Evolutionary conservation across 208 protist genomes (phyloP), one percentile per base, ranked within the genome.

Genomic region (Acanthamoeba sp.): DNA sequence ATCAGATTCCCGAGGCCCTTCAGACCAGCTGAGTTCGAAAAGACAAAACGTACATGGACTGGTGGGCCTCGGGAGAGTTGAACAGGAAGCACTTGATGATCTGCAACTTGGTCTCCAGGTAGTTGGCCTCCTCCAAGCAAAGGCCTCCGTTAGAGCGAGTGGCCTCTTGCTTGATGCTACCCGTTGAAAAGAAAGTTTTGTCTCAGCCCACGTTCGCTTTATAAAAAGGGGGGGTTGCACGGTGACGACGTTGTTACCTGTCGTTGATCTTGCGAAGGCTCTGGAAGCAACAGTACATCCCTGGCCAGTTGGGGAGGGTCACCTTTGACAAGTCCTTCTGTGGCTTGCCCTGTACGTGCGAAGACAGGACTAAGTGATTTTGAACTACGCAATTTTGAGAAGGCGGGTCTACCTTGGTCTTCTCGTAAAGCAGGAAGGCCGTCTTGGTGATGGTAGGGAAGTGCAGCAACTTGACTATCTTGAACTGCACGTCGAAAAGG

Each of bases 251-350:
- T 16, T 16, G 20, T 12, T 62, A 78, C 69, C 27, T 12, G 36
- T 71, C 59, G 34, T 64, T 71, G 57, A 91, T 91, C 24, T 91
- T 91, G 55, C 84, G 84, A 38, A 91, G 84, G 27, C 55, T 71
- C 32, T 91, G 59, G 57, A 91, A 91, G 84, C 84, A 91, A 50
- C 40, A 55, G 59, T 71, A 71, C 84, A 91, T 73, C 20, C 55
- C 84, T 34, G 84, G 84, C 84, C 84, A 91, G 84, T 91, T 91
- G 55, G 84, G 84, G 22, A 91, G 55, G 36, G 48, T 71, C 20
- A 71, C 50, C 55, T 64, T 73, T 10, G 84, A 73, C 20, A 91
- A 29, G 29, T 91, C 84, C 84, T 91, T 91, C 36, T 91, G 76
- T n/a, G 76, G 76, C 45, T 50, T 57, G 76, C 76, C 76, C 76